Evolutionary conservation across 2,329 filamentous ascomycete genomes (phyloP).

Genomic region (Ascochyta koolunga): DNA sequence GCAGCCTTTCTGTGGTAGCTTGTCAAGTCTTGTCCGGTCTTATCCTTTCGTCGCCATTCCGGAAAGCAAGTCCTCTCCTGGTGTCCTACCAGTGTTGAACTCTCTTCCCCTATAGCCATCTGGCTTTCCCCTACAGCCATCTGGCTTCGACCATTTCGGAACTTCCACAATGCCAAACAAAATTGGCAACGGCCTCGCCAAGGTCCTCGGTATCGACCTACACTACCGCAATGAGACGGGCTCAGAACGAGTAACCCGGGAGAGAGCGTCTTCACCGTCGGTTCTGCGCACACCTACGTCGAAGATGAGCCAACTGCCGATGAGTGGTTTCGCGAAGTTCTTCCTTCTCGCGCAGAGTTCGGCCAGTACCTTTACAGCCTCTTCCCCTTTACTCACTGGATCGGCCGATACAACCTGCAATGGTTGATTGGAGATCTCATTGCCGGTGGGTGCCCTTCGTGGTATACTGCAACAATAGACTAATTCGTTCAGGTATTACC

Average conservation of each 20-base stretch:
- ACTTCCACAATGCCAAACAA: slow-evolving; percentile 53
- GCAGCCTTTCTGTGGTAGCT: slow-evolving; percentile 34
- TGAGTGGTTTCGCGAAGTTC: slow-evolving; percentile 72
- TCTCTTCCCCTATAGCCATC: slow-evolving; percentile 6
- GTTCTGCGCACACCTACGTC: slow-evolving; percentile 76
- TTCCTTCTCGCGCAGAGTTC: slow-evolving; percentile 64
- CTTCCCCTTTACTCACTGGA: slow-evolving; percentile 92
- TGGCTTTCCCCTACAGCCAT: slow-evolving; percentile 5
- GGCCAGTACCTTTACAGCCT: slow-evolving; percentile 69
- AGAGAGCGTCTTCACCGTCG: slow-evolving; percentile 78
- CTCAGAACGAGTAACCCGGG: slow-evolving; percentile 70
- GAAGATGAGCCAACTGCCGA: slow-evolving; percentile 77
- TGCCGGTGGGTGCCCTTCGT: slow-evolving; percentile 67
- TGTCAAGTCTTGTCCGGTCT: slow-evolving; percentile 31
- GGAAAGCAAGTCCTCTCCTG: slow-evolving; percentile 21
- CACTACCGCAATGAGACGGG: slow-evolving; percentile 67
- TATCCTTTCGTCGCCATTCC: slow-evolving; percentile 1
- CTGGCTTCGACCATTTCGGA: no score
- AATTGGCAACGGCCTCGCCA: slow-evolving; percentile 75
- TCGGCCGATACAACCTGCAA: slow-evolving; percentile 82
- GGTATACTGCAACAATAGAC: neutral
- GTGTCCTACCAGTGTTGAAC: slow-evolving; percentile 14
- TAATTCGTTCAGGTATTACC: slow-evolving; percentile 63
- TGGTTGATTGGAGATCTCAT: slow-evolving; percentile 91
- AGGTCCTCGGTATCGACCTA: slow-evolving; percentile 81